Evolutionary conservation across 306 rosid genomes (phyloP), one percentile per base, ranked within the genome.

Genomic region (Lupinus albus): DNA sequence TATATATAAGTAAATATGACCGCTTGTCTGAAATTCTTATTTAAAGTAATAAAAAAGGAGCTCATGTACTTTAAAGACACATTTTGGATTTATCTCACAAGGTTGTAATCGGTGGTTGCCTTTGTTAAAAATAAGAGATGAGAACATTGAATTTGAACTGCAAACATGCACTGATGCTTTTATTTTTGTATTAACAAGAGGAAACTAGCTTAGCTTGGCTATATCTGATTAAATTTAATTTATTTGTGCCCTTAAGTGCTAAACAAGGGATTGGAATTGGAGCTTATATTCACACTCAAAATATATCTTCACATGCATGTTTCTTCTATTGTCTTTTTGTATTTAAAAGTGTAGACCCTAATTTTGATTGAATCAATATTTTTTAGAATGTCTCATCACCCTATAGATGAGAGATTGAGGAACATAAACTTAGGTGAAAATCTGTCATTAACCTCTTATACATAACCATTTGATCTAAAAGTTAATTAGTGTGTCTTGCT

Each of bases 91-190:
- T 39, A 32, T 41, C 28, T 25, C 2, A 25, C 6, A 20, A 64
- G 70, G 30, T 60, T 60, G 48, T 32, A 36, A 15, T 60, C 15
- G 48, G 30, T 60, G 65, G 28, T 25, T 25, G 25, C 25, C 25
- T 20, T 20, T 20, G 65, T 15, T 36, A 4, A 7, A 59, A 25
- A 46, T 1, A n/a, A 13, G 53, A 25, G 18, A 11, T 20, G 12
- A 18, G 21, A 25, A 63, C 49, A 61, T 2, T 44, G 44, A 15
- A 41, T 15, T 7, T 18, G n/a, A 63, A 6, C 11, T 45, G 11
- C 50, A 20, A 7, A 13, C 4, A 7, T 1, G 6, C 7, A n/a
- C 12, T 11, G 13, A n/a, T 46, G 11, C 12, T 21, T 61, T 41
- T 20, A 11, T 20, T 41, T 25, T 25, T 61, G 7, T 2, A 11